Evolutionary conservation across 352 stramenopile species (phyloP).

Genomic region (Thraustochytrium striatum): DNA sequence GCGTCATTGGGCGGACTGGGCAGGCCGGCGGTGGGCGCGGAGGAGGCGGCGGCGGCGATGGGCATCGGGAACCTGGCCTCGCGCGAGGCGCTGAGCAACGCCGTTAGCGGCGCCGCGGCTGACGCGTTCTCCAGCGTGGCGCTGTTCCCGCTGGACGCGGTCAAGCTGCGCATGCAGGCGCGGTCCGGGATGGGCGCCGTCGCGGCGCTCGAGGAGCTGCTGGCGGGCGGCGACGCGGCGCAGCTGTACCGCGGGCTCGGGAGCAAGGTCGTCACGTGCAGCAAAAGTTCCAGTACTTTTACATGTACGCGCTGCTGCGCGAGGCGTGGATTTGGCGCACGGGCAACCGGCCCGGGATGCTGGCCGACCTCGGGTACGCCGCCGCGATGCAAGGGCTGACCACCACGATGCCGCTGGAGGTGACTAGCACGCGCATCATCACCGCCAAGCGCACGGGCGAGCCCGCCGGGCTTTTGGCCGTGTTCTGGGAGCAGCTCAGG

Average conservation of each 20-base stretch:
- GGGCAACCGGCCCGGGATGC: conserved; percentile 63
- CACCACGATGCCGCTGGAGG: conserved; percentile 76
- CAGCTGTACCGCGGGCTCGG: conserved; percentile 70
- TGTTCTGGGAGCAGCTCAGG: conserved; percentile 65
- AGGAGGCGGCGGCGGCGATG: background rate
- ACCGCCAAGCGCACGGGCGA: conserved; percentile 56
- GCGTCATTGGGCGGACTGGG: too few relatives aligned
- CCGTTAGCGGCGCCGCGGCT: conserved; percentile 28
- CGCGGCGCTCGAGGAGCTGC: conserved; percentile 54
- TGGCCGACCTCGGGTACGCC: conserved; percentile 71
- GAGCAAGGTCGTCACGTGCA: conserved; percentile 71
- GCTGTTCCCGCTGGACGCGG: conserved; percentile 73
- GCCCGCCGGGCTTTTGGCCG: conserved; percentile 64
- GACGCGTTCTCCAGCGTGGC: conserved; percentile 57
- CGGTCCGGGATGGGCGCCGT: conserved; percentile 61
- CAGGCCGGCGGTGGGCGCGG: background rate
- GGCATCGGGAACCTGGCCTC: conserved; percentile 18
- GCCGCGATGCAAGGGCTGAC: conserved; percentile 71
- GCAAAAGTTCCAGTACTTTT: conserved; percentile 84
- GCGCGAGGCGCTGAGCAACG: conserved; percentile 32
- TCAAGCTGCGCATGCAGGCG: conserved; percentile 80
- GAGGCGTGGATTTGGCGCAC: conserved; percentile 63
- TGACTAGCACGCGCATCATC: conserved; percentile 75
- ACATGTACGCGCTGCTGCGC: conserved; percentile 65
- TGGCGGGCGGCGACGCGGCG: conserved; percentile 40